These are phyloP conservation scores for Arachis hypogaea DNA, from an alignment of 306 rosid genomes.

Conservation along the genomic window DNA sequence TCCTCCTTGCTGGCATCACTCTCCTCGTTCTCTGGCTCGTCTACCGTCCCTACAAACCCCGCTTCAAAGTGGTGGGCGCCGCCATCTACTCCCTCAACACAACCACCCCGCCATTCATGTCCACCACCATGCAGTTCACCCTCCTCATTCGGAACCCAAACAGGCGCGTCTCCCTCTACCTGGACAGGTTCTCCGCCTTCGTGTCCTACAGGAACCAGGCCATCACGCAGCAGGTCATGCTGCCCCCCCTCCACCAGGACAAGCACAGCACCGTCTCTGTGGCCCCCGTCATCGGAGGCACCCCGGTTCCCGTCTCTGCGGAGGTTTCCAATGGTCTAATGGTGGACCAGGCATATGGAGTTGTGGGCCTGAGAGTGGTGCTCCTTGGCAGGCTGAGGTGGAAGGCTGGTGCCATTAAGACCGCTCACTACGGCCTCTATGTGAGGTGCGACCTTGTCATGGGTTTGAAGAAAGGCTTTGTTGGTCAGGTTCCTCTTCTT, in stretches of 20 bases:
- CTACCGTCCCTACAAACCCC: conserved; percentile 80
- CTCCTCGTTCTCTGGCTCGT: conserved; percentile 75
- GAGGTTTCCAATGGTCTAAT: conserved; percentile 59
- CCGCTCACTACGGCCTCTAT: conserved; percentile 55
- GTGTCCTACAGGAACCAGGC: conserved; percentile 67
- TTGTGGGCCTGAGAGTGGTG: conserved; percentile 61
- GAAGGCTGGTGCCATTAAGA: conserved; percentile 66
- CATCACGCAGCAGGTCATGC: conserved; percentile 65
- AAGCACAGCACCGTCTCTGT: conserved; percentile 55
- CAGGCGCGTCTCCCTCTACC: conserved; percentile 65
- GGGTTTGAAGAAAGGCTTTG: conserved; percentile 65
- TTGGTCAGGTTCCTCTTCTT: conserved; percentile 83
- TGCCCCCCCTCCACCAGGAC: conserved; percentile 59
- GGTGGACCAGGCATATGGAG: conserved; percentile 68
- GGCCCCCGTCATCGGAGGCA: conserved; percentile 79
- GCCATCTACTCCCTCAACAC: conserved; percentile 70
- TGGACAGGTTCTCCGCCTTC: conserved; percentile 61
- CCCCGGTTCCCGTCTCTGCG: conserved; percentile 61
- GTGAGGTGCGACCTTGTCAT: conserved; percentile 73
- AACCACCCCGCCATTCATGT: conserved; percentile 51
- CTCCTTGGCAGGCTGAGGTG: conserved; percentile 74
- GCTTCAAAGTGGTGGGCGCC: conserved; percentile 64
- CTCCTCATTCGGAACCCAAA: conserved; percentile 74
- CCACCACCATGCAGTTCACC: conserved; percentile 81
- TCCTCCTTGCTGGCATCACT: conserved; percentile 55